Percentiles rank a stretch among this genome's conserved stretches.
phyloP scores from a whole-genome alignment of 2,329 filamentous ascomycete species.

The Aspergillus puulaauensis region DNA sequence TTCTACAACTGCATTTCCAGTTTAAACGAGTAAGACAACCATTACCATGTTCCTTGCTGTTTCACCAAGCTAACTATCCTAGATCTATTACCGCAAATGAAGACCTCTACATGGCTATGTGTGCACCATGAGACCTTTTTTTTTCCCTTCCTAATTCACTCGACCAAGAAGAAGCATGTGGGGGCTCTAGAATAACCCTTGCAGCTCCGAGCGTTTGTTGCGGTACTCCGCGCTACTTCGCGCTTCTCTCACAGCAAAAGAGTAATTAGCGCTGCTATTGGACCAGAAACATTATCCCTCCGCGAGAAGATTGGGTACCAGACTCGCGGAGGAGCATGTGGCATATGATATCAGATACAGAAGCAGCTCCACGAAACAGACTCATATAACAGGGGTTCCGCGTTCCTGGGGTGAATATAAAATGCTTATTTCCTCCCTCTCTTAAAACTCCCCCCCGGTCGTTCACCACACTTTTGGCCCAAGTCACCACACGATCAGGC shows the following conservation, averaged over 20 bases:
- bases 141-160: neutral
- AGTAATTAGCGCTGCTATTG: conserved; percentile 22
- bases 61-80: conserved; percentile 4
- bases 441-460: neutral
- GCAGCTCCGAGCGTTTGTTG: conserved; percentile 4
- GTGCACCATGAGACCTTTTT: neutral
- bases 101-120: neutral
- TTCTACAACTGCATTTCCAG: conserved; percentile 94
- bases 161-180: conserved; percentile 1
- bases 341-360: conserved; percentile 20
- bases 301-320: conserved; percentile 13
- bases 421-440: conserved; percentile 28
- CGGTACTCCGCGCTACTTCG: neutral
- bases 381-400: conserved; percentile 17
- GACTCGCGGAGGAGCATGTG: conserved; percentile 13
- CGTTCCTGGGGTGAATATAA: conserved; percentile 20
- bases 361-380: conserved; percentile 3
- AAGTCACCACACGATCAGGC: neutral
- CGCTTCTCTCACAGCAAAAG: neutral
- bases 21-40: conserved; percentile 80
- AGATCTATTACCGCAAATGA: conserved; percentile 53
- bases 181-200: conserved; percentile 4
- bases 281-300: conserved; percentile 26
- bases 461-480: neutral
- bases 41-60: neutral